These are phyloP conservation scores for Hortiboletus rubellus DNA, from an alignment of 1,284 basidiomycete species.

Conservation along the genomic window DNA sequence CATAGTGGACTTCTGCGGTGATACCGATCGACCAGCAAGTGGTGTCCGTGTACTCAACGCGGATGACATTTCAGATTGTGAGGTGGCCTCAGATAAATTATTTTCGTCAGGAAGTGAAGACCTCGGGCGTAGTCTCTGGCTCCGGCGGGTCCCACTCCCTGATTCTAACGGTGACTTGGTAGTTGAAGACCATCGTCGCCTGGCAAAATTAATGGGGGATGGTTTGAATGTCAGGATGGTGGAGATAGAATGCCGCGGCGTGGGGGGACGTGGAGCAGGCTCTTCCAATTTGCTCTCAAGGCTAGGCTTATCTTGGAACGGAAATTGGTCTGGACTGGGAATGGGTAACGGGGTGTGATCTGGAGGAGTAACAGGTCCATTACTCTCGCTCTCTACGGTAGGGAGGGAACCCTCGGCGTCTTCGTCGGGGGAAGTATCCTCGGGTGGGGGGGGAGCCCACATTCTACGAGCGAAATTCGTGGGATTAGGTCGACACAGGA, in stretches of 20 bases:
- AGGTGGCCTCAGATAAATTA: conserved; percentile 32
- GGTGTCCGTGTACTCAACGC: conserved; percentile 34
- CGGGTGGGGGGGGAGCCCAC: conserved; percentile 33
- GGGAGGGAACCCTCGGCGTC: conserved; percentile 43
- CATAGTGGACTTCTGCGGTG: conserved; percentile 33
- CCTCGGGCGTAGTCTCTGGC: conserved; percentile 37
- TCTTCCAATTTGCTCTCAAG: conserved; percentile 27
- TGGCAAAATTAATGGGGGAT: conserved; percentile 54
- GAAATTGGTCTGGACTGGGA: conserved; percentile 31
- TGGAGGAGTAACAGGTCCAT: conserved; percentile 53
- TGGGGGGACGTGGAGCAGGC: conserved; percentile 21
- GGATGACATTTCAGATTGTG: conserved; percentile 34
- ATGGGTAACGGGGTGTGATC: conserved; percentile 38
- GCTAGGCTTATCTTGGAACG: conserved; percentile 21
- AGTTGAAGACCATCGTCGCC: conserved; percentile 50
- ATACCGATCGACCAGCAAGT: conserved; percentile 37
- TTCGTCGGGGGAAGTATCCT: conserved; percentile 37
- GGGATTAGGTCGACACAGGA: conserved; percentile 36
- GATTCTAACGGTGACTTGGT: conserved; percentile 34
- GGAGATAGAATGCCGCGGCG: conserved; percentile 25
- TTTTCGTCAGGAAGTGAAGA: conserved; percentile 32
- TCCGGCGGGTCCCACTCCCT: conserved; percentile 33
- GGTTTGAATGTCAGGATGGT: conserved; percentile 46
- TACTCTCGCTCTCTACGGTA: conserved; percentile 46
- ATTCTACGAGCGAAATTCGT: conserved; percentile 39